Base-by-base conservation (phyloP, 225 moss, liverwort and hornwort species). In the Lunularia cruciata region DNA sequence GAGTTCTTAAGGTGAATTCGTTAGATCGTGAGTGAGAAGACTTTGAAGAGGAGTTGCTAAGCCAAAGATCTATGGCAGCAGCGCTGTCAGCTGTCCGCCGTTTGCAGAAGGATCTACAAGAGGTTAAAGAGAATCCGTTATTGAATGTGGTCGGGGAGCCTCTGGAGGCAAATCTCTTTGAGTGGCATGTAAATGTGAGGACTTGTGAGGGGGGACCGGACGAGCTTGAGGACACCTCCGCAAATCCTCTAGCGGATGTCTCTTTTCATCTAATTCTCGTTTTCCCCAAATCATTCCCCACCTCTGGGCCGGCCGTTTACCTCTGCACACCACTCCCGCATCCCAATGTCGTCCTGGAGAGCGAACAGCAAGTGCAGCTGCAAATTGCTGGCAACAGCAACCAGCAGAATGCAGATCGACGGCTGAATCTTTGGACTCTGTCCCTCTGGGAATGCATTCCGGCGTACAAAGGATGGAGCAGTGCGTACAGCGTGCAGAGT, bases 241-340 rank as follows among this genome's bases (percentile, higher is more conserved):
- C 62, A 2, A 72, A 72, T 64, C 64, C 76, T 53, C 71, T 77
- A 32, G 34, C 12, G 0, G 45, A 59, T 36, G 71, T 71, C 25
- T 57, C 57, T 28, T 77, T 77, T 32, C 76, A 77, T 48, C 57
- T 77, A 40, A 57, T 77, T 32, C 71, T 77, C n/a, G 16, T 34
- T 6, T 77, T 77, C 62, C 71, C 71, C 22, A 3, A 63, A 1
- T 26, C 63, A 0, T 77, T 77, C 23, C 76, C 76, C 37, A 47
- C 8, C 9, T 15, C 48, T 23, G 71, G 71, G 12, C 76, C 76
- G 12, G 47, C 42, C 1, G 71, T 77, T 8, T 57, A 65, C 37
- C 76, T 77, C 12, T 71, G 76, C 71, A 77, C 71, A 34, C 76
- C 76, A 35, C 40, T 77, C 45, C 76, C 76, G 15, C 76, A 77